Evolutionary conservation across 176 grass and related monocot genomes (phyloP).

Genomic region (Neostapfia colusana): DNA sequence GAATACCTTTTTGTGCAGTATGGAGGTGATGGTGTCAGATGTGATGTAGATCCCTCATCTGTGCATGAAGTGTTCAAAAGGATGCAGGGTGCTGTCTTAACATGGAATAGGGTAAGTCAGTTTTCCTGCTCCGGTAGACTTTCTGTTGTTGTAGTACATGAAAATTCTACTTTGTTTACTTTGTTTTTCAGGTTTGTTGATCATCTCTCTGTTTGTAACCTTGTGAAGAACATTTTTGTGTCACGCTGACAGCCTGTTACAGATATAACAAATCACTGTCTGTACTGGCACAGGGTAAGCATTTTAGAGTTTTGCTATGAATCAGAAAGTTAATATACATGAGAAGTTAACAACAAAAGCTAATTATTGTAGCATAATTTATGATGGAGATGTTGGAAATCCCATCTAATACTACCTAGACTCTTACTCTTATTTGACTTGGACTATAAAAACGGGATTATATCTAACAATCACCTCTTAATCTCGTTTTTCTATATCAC

Average conservation of each 20-base stretch:
- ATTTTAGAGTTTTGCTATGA: neutral
- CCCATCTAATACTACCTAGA: no score
- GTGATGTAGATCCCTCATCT: slow-evolving; percentile 61
- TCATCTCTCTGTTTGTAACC: neutral
- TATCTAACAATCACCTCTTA: no score
- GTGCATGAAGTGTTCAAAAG: slow-evolving; percentile 61
- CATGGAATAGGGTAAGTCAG: slow-evolving; percentile 21
- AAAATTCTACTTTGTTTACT: neutral
- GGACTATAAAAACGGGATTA: no score
- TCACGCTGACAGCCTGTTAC: neutral
- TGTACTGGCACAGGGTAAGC: slow-evolving; percentile 10
- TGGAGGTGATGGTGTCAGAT: slow-evolving; percentile 63
- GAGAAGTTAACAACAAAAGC: neutral
- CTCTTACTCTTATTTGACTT: no score
- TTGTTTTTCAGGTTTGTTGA: slow-evolving; percentile 23
- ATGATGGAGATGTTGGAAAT: no score
- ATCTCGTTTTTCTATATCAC: no score
- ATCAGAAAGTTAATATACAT: neutral
- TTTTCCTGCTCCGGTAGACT: slow-evolving; percentile 4
- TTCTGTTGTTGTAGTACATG: slow-evolving; percentile 14
- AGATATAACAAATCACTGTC: neutral
- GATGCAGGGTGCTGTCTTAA: slow-evolving; percentile 37
- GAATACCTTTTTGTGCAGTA: slow-evolving; percentile 82
- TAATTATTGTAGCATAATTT: neutral
- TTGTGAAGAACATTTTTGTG: slow-evolving; percentile 13